Conservation (phyloP, 352 stramenopile genomes). For the Pythium sp. region DNA sequence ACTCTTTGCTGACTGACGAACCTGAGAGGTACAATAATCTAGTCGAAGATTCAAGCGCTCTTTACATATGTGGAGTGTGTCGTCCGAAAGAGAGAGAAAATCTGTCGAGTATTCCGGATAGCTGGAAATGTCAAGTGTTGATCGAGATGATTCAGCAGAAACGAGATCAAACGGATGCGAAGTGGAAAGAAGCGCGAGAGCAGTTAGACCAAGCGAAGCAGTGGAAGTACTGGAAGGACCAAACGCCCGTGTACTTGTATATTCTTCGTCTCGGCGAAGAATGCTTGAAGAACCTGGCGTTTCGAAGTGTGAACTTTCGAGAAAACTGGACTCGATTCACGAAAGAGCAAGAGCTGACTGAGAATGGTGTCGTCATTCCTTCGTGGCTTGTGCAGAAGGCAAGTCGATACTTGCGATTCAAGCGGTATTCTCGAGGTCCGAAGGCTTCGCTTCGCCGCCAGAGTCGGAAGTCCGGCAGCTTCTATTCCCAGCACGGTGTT, state of each 20-base stretch:
- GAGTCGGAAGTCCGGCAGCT: conserved; percentile 65
- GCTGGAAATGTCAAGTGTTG: conserved; percentile 69
- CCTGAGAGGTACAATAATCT: conserved; percentile 61
- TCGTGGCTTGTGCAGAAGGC: conserved; percentile 75
- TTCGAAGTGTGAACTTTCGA: conserved; percentile 79
- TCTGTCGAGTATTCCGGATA: conserved; percentile 30
- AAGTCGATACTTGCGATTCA: conserved; percentile 81
- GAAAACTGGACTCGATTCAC: conserved; percentile 57
- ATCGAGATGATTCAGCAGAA: conserved; percentile 74
- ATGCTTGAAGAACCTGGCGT: conserved; percentile 76
- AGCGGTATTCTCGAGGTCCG: conserved; percentile 75
- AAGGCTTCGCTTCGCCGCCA: conserved; percentile 51
- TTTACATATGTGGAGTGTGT: conserved; percentile 75
- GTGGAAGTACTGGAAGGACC: conserved; percentile 73
- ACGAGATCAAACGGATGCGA: conserved; percentile 49
- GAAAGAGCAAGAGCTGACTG: conserved; percentile 47
- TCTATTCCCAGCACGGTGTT: conserved; percentile 73
- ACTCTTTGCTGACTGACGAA: conserved; percentile 56
- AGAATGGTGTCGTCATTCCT: conserved; percentile 33
- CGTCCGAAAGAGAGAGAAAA: conserved; percentile 57
- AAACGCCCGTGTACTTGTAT: conserved; percentile 81
- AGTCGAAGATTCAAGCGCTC: conserved; percentile 57
- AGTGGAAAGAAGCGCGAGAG: conserved; percentile 65
- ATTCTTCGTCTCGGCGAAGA: conserved; percentile 79
- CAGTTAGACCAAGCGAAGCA: conserved; percentile 52